Conservation (phyloP, 345 rosid species). For the Raphanus sativus region DNA sequence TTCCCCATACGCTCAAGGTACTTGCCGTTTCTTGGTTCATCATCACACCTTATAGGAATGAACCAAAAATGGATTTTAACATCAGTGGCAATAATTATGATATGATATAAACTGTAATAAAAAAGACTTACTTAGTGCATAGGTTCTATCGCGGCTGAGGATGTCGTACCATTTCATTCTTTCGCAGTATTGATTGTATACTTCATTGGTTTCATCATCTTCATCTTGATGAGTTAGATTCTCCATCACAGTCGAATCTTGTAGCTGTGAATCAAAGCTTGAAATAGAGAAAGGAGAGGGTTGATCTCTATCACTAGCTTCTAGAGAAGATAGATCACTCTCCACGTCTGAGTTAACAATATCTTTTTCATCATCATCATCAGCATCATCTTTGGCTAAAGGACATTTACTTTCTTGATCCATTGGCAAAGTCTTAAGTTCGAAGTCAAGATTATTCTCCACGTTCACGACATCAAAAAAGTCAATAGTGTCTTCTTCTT, state of each 20-base stretch:
- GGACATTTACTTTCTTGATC: slow-evolving; percentile 20
- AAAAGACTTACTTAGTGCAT: slow-evolving; percentile 48
- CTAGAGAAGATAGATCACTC: slow-evolving; percentile 28
- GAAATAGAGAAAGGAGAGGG: slow-evolving; percentile 1
- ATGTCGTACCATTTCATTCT: slow-evolving; percentile 71
- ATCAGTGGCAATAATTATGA: not conserved
- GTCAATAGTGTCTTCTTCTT: slow-evolving; percentile 1
- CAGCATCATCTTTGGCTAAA: not conserved
- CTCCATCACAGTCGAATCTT: slow-evolving; percentile 6
- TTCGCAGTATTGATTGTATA: slow-evolving; percentile 47
- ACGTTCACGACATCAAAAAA: slow-evolving; percentile 5
- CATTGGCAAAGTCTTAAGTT: slow-evolving; percentile 7
- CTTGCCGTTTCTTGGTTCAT: slow-evolving; percentile 31
- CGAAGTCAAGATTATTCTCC: slow-evolving; percentile 12
- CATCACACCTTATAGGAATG: slow-evolving; percentile 17
- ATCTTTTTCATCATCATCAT: slow-evolving; percentile 4
- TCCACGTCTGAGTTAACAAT: not conserved
- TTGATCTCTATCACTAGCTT: slow-evolving; percentile 23
- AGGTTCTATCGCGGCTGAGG: slow-evolving; percentile 56
- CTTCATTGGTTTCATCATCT: slow-evolving; percentile 40
- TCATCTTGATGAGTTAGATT: slow-evolving; percentile 4
- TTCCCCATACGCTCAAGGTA: slow-evolving; percentile 29
- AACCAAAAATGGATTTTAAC: not conserved
- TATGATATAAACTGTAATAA: not conserved
- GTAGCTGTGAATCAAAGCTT: slow-evolving; percentile 15